phyloP scores from a whole-genome alignment of 2,329 filamentous ascomycete genomes.

The Didymella pomorum region DNA sequence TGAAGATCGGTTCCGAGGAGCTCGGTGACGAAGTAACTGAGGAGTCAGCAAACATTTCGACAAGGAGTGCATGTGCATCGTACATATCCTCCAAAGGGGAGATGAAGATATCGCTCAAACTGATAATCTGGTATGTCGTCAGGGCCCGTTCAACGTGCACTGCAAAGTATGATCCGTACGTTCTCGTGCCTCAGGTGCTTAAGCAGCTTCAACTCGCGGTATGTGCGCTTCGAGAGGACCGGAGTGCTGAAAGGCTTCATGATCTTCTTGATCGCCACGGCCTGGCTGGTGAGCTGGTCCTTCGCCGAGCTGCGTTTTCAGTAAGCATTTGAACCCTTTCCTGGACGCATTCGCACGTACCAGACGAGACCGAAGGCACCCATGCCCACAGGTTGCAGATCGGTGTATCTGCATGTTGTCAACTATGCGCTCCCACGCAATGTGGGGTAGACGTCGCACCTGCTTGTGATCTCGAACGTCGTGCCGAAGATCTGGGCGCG shows the following conservation, averaged over 20 bases:
- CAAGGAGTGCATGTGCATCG: constrained; percentile 40
- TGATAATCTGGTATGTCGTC: constrained; percentile 74
- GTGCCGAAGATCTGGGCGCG: constrained; percentile 99
- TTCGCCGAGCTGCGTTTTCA: constrained; percentile 77
- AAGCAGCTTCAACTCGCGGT: constrained; percentile 94
- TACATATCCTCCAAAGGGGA: constrained; percentile 99
- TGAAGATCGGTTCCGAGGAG: constrained; percentile 96
- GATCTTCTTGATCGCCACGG: constrained; percentile 99
- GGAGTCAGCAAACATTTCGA: constrained; percentile 28
- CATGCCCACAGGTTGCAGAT: constrained; percentile 98
- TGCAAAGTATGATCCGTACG: constrained; percentile 59
- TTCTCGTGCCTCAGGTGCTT: constrained; percentile 98
- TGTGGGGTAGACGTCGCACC: constrained; percentile 64
- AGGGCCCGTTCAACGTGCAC: constrained; percentile 21
- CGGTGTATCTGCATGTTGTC: constrained; percentile 77
- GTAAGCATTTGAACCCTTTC: constrained; percentile 24
- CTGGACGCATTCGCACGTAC: constrained; percentile 59
- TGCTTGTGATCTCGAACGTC: constrained; percentile 98
- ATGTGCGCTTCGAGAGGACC: constrained; percentile 95
- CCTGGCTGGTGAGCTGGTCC: constrained; percentile 95
- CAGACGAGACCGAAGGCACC: constrained; percentile 98
- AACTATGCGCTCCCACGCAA: constrained; percentile 30
- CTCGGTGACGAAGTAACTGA: constrained; percentile 96
- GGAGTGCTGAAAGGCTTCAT: constrained; percentile 99
- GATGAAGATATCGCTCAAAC: constrained; percentile 99